phyloP scores from a whole-genome alignment of 2,329 filamentous ascomycete genomes.

The Xylaria sp. region DNA sequence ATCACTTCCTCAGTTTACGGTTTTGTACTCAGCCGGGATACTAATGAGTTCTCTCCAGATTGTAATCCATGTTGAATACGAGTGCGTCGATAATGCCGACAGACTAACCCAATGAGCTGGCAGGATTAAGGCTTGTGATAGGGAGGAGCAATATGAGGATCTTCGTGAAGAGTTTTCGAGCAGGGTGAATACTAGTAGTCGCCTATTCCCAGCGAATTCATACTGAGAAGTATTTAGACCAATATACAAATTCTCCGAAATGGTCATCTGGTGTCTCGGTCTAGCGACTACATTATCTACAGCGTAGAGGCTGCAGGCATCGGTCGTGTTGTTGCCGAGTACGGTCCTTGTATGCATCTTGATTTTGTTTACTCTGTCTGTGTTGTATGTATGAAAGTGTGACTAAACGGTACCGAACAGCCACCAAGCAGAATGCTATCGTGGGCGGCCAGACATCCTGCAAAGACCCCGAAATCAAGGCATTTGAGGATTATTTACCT shows the following conservation, averaged over 20 bases:
- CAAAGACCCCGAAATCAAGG: slow-evolving; percentile 93
- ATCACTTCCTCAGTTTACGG: slow-evolving; percentile 10
- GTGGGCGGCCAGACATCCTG: slow-evolving; percentile 98
- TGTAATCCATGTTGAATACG: slow-evolving; percentile 1
- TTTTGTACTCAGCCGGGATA: slow-evolving; percentile 10
- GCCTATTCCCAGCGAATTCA: slow-evolving; percentile 40
- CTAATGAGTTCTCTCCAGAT: slow-evolving; percentile 31
- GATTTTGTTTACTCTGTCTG: slow-evolving; percentile 24
- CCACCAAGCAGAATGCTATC: slow-evolving; percentile 92
- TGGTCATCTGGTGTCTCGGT: slow-evolving; percentile 93
- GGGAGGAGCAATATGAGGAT: slow-evolving; percentile 83
- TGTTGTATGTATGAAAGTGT: neutral
- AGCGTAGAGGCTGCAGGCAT: slow-evolving; percentile 95
- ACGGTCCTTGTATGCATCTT: slow-evolving; percentile 81
- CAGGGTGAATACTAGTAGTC: slow-evolving; percentile 67
- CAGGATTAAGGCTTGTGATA: slow-evolving; percentile 94
- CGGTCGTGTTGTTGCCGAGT: slow-evolving; percentile 82
- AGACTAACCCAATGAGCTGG: slow-evolving; percentile 32
- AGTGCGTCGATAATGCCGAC: neutral
- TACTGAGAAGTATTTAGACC: slow-evolving; percentile 70
- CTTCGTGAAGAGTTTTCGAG: slow-evolving; percentile 81
- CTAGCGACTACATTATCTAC: slow-evolving; percentile 99
- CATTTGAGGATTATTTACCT: slow-evolving; percentile 89
- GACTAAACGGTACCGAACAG: slow-evolving; percentile 52
- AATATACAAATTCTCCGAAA: slow-evolving; percentile 88